Evolutionary conservation across 345 rosid species (phyloP), one percentile per base, ranked within the genome.

Genomic region (Zanthoxylum bungeanum): DNA sequence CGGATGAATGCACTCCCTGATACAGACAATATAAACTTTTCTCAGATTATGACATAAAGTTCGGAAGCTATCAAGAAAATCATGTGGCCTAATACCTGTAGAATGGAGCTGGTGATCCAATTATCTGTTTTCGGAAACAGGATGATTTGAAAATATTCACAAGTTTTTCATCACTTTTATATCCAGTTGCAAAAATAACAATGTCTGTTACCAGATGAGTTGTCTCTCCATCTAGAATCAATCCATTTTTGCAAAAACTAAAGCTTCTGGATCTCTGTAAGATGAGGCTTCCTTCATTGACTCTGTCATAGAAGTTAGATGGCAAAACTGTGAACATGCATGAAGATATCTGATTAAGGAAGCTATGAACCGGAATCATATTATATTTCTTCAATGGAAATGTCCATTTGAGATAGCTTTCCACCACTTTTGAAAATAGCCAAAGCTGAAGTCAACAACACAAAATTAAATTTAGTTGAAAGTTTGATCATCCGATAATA

Each of bases 121-220:
- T 30, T 31, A 76, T 70, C 73, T 74, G 76, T 37, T 76, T 63
- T 55, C 60, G 68, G 55, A 76, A 75, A 68, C 53, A 67, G 12
- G 5, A 22, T 4, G 82, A 71, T 49, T 34, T 17, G 72, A 83
- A 83, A 21, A 80, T 74, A 69, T 68, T 70, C 44, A 49, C 64
- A 40, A 78, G 78, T 69, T 83, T 83, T 55, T 66, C 67, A 9
- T 80, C 78, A 37, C 77, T 33, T 68, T 52, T 58, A 22, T 47
- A 83, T 7, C 82, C 86, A 0, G 86, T 78, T 12, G 80, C 86
- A 27, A 83, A 75, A 60, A 83, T 70, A 33, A 83, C 79, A 24
- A 76, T 25, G 25, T 83, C 84, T 0, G 77, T 64, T 1, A 19
- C 42, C 17, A 70, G 11, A 34, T 55, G 42, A 5, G 31, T 36